Base-by-base conservation (phyloP, 805 yeast genomes). In the Diddensiella transvaalensis region DNA sequence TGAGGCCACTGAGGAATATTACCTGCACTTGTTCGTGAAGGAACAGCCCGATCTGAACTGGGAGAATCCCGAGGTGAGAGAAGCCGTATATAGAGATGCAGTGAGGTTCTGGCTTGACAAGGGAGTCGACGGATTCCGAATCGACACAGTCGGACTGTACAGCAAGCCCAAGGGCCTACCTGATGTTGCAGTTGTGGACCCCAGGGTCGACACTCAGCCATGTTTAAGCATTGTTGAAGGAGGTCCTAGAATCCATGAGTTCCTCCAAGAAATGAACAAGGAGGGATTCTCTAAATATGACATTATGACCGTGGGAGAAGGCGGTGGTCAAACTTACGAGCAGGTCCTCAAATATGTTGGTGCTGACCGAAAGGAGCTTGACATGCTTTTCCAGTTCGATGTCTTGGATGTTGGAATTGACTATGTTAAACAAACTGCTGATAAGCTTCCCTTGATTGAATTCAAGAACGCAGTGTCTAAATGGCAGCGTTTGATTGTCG, bases 1-100 rank as follows among this genome's bases (percentile, higher is more conserved):
- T 60, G 80, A 75, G 52, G 26, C 37, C 2, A 78, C 82, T n/a
- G 70, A 72, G 42, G 81, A 79, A 62, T 78, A 77, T 66, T 79
- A 78, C 62, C 65, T 79, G 50, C 75, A 71, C 46, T 65, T 78
- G 49, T 79, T 77, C 62, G 80, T 80, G 17, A 62, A 60, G 43
- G 57, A 73, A 22, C 84, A 79, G 63, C 83, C 83, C 13, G 83
- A 79, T 58, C 66, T 79, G 56, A 79, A 79, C 64, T 79, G 83
- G 84, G 82, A 78, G 55, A 77, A 72, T 57, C 50, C 70, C 49
- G 73, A 60, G 60, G 62, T 57, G 11, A 51, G 68, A n/a, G 47
- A 51, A 4, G 67, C 68, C n/a, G 35, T 78, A 47, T 75, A 76
- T 62, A 66, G 75, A 36, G 60, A 68, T 22, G 79, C 81, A 10